A percentile compares a stretch with the other conserved stretches of the same genome.
These are phyloP conservation scores for Colletotrichum limetticola DNA, from an alignment of 2,329 filamentous ascomycete species.

Conservation along the genomic window DNA sequence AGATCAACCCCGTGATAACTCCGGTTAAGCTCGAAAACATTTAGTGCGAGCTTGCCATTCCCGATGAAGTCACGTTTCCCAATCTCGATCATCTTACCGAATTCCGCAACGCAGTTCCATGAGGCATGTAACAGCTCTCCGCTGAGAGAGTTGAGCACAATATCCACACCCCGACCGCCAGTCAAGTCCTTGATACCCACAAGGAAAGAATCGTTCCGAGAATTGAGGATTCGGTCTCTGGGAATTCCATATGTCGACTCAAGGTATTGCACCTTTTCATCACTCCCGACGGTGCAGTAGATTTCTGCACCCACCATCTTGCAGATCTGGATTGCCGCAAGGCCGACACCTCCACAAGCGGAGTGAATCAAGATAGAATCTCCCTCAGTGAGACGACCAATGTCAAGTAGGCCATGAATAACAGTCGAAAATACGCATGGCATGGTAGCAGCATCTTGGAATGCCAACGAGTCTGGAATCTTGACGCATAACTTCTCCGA, in stretches of 20 bases:
- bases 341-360: constrained; percentile 42
- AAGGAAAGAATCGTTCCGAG: constrained; percentile 42
- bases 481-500: constrained; percentile 35
- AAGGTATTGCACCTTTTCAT: constrained; percentile 45
- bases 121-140: constrained; percentile 50
- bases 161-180: constrained; percentile 40
- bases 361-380: constrained; percentile 44
- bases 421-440: constrained; percentile 48
- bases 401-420: constrained; percentile 43
- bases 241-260: constrained; percentile 41
- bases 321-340: constrained; percentile 41
- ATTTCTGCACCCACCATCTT: constrained; percentile 46
- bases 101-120: constrained; percentile 52
- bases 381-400: constrained; percentile 40
- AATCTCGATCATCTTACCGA: constrained; percentile 54
- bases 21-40: constrained; percentile 39
- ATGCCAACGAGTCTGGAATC: constrained; percentile 48
- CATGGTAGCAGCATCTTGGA: constrained; percentile 49
- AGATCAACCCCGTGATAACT: constrained; percentile 39
- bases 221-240: constrained; percentile 43
- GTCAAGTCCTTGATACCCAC: constrained; percentile 39
- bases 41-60: constrained; percentile 53
- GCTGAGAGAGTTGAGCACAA: constrained; percentile 49
- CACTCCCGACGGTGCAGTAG: constrained; percentile 45
- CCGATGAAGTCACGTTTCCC: constrained; percentile 51